Base-by-base conservation (phyloP, 2,329 filamentous ascomycete species). In the Fusarium redolens region DNA sequence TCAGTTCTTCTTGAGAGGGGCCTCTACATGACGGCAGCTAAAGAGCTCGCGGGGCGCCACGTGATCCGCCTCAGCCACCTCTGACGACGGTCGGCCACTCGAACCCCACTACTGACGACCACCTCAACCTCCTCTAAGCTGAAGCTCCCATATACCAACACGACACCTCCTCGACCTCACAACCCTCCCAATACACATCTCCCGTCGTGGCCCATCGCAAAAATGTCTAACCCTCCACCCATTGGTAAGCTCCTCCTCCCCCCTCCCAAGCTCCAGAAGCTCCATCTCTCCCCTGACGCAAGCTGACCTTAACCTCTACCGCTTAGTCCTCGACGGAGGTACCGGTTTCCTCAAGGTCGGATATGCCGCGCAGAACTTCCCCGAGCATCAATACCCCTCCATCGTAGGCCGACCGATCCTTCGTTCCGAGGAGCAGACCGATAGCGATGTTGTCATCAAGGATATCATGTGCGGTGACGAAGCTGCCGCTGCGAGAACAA, bases 391-490 rank as follows among this genome's bases (percentile, higher is more conserved):
- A 86, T 98, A 95, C 85, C 96, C 96, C 64, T 98, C 96, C 77
- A 98, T 99, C 84, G 95, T 99, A 83, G 96, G 96, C 82, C 94
- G 96, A 78, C 96, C 96, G 57, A 99, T 99, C 84, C 90, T 99
- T 80, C 94, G 96, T 85, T 95, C 95, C 71, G 96, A 99, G 87
- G 96, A 99, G 85, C 88, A 89, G 81, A 88, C 86, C 78, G 85
- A 85, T 81, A 85, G 83, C 80, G 85, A 89, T 80, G 78, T 90
- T 86, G 92, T 89, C 84, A 92, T 90, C 84, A 98, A 98, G 89
- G 96, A 99, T 86, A 98, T 99, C 82, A 99, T 99, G 96, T 98
- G 96, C 85, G 96, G 96, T 82, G 96, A 99, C 85, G 96, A 99
- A 86, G 96, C 96, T 55, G 95, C 96, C 20, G 95, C 95, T 60